These are phyloP conservation scores for Eucommia ulmoides DNA, from an alignment of 257 asterid genomes.

Conservation along the genomic window DNA sequence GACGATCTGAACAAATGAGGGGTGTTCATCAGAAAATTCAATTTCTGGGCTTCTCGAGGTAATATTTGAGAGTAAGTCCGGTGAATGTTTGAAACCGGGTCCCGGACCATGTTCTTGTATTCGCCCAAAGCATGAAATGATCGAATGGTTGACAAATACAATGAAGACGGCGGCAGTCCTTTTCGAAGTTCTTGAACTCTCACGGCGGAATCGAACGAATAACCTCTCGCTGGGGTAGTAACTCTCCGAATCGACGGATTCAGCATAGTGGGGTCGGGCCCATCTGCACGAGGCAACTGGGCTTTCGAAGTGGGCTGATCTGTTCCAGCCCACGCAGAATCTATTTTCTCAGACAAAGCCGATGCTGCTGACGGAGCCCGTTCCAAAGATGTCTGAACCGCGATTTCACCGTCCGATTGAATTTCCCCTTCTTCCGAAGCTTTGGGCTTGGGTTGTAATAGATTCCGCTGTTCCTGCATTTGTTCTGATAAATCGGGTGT, in stretches of 20 bases:
- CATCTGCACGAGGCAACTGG: slow-evolving; percentile 20
- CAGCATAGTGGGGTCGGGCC: slow-evolving; percentile 18
- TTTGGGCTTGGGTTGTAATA: slow-evolving; percentile 10
- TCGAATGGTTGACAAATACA: slow-evolving; percentile 39
- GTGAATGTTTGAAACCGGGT: slow-evolving; percentile 44
- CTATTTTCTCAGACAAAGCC: slow-evolving; percentile 74
- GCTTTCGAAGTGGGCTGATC: slow-evolving; percentile 25
- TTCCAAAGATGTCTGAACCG: slow-evolving; percentile 27
- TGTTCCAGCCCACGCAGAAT: slow-evolving; percentile 87
- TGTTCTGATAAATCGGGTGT: no score
- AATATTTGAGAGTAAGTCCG: slow-evolving; percentile 46
- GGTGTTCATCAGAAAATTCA: slow-evolving; percentile 19
- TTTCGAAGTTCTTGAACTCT: slow-evolving; percentile 54
- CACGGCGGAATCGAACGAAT: slow-evolving; percentile 83
- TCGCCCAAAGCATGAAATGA: slow-evolving; percentile 95
- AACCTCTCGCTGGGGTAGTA: slow-evolving; percentile 49
- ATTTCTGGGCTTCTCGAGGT: slow-evolving; percentile 40
- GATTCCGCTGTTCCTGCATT: slow-evolving; percentile 19
- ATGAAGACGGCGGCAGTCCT: slow-evolving; percentile 59
- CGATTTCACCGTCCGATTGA: slow-evolving; percentile 13
- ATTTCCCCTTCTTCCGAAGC: slow-evolving; percentile 15
- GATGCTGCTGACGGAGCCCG: slow-evolving; percentile 61
- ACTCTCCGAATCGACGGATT: slow-evolving; percentile 29
- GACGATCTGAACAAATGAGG: slow-evolving; percentile 43
- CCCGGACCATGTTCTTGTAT: slow-evolving; percentile 67